phyloP scores from a whole-genome alignment of 371 early-diverging fungal genomes.

The Apophysomyces ossiformis region DNA sequence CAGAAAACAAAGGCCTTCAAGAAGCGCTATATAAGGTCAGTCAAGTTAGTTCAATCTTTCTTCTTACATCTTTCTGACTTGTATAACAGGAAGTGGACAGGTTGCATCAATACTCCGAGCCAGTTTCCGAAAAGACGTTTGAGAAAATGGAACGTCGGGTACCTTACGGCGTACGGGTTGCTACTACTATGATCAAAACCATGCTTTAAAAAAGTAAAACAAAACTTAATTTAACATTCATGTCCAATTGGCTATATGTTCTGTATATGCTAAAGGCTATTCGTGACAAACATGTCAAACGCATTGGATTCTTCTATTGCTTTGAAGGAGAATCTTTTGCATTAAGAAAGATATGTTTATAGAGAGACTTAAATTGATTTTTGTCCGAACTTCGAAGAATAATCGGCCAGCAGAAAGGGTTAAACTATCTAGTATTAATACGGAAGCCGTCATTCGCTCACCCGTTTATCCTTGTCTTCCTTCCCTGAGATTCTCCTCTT shows the following conservation, averaged over 20 bases:
- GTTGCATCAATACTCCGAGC: slow-evolving; percentile 40
- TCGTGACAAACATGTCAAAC: too few species aligned
- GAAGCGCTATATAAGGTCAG: slow-evolving; percentile 64
- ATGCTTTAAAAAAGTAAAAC: slow-evolving; percentile 45
- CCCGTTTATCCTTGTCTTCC: too few species aligned
- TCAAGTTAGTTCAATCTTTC: background rate
- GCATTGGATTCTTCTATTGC: too few species aligned
- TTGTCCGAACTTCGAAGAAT: too few species aligned
- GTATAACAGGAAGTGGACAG: slow-evolving; percentile 46
- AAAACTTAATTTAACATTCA: background rate
- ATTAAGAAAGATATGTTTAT: too few species aligned
- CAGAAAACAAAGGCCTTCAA: slow-evolving; percentile 61
- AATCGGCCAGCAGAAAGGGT: too few species aligned
- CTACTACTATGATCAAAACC: slow-evolving; percentile 51
- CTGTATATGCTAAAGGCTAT: too few species aligned
- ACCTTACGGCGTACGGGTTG: slow-evolving; percentile 52
- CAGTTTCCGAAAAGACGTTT: slow-evolving; percentile 46
- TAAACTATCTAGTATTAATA: too few species aligned
- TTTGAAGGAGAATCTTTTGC: too few species aligned
- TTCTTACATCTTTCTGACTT: background rate
- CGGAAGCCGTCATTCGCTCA: too few species aligned
- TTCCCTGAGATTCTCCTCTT: too few species aligned
- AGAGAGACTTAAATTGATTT: too few species aligned
- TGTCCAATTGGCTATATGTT: background rate
- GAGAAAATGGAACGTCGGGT: slow-evolving; percentile 44